Evolutionary conservation across 2,329 filamentous ascomycete species (phyloP), one percentile per base, ranked within the genome.

Genomic region (Thelonectria discophora): DNA sequence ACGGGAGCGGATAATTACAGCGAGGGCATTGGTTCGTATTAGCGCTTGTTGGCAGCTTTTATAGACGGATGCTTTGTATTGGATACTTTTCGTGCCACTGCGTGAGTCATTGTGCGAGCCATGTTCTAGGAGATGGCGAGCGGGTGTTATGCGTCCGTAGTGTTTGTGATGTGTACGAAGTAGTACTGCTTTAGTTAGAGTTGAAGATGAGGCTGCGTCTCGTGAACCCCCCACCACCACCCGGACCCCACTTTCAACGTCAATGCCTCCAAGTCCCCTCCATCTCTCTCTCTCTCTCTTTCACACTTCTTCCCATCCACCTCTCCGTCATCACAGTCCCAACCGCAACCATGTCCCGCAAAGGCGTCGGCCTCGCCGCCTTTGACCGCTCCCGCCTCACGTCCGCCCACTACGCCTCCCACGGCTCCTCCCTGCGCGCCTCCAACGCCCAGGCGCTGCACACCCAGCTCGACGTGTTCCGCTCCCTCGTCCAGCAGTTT

Each of bases 401-500:
- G 10, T 92, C 90, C 27, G 91, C 94, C 55, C 94, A 95, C 72
- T 98, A 94, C 81, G 93, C 94, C 62, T 90, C 88, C 24, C 94
- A 97, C 82, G 95, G 95, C 74, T 91, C 89, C 64, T 89, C 86
- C 52, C 88, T 99, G n/a, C 92, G 94, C 65, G 90, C 86, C 60
- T 88, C 88, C 70, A 94, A 98, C 78, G 88, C 93, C 49, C 87
- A 89, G 68, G 94, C 94, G 17, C 88, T 99, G 69, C 90, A 93
- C 72, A 97, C 93, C 39, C 95, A 99, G 76, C 90, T 99, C 64
- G 90, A 93, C 67, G 94, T 98, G 73, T 99, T 99, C 84, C 93
- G 97, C 74, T 95, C 93, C 17, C 86, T 97, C 11, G 88, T 99
- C 6, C 93, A 97, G 80, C 93, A 96, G 78, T 99, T 99, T 78